Percentiles rank a stretch among this genome's conserved stretches.
Conservation (phyloP, 257 asterid species). For the Petrea volubilis region DNA sequence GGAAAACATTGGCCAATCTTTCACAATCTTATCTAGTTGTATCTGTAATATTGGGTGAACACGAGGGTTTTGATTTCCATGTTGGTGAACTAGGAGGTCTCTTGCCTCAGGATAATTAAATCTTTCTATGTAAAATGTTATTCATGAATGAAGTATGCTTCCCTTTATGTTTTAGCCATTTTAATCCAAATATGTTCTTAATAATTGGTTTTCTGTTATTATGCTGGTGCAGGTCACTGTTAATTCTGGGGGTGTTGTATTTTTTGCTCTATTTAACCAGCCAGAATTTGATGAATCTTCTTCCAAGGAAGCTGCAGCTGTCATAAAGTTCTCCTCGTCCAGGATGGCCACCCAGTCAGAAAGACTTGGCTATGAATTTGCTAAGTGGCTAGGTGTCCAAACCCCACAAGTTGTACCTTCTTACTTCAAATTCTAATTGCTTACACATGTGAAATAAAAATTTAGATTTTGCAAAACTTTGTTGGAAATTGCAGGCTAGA, state of each 20-base stretch:
- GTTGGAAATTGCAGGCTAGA: constrained; percentile 63
- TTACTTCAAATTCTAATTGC: constrained; percentile 34
- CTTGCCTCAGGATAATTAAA: background rate
- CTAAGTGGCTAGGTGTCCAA: constrained; percentile 98
- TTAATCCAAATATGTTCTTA: constrained; percentile 24
- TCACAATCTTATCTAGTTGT: background rate
- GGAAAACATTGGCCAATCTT: background rate
- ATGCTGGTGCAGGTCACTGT: constrained; percentile 78
- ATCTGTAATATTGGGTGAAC: background rate
- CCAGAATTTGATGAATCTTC: constrained; percentile 70
- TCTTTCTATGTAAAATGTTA: background rate
- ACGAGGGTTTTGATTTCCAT: background rate
- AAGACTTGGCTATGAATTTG: constrained; percentile 97
- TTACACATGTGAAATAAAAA: constrained; percentile 20
- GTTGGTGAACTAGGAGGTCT: constrained; percentile 6
- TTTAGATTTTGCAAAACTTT: background rate
- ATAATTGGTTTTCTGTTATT: constrained; percentile 21
- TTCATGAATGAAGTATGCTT: background rate
- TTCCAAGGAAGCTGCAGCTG: constrained; percentile 91
- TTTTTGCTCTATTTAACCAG: constrained; percentile 84
- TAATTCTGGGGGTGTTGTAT: constrained; percentile 98
- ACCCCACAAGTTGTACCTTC: constrained; percentile 91
- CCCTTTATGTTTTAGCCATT: background rate
- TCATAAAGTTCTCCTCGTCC: constrained; percentile 91
- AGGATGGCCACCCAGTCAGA: constrained; percentile 99